These are phyloP conservation scores for Hippophae gyantsensis DNA, from an alignment of 306 rosid species.

Conservation along the genomic window DNA sequence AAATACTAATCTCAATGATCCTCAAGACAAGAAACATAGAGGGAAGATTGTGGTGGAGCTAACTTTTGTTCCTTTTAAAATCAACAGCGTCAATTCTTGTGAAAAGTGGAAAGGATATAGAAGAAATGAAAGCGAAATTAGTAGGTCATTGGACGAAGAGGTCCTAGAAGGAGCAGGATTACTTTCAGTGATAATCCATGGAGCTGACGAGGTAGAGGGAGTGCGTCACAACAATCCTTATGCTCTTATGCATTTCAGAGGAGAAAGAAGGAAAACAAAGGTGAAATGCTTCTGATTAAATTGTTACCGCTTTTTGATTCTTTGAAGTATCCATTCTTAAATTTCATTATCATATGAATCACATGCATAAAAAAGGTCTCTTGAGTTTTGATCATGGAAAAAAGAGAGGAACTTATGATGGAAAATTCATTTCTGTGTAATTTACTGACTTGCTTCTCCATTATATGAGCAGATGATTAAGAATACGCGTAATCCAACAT, in stretches of 20 bases:
- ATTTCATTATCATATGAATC: no score
- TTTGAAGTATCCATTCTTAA: background rate
- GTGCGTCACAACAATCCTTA: slow-evolving; percentile 71
- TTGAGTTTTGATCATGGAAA: no score
- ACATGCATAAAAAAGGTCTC: no score
- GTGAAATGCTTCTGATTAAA: slow-evolving; percentile 19
- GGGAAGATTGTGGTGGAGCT: slow-evolving; percentile 66
- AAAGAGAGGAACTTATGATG: no score
- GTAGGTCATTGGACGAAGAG: slow-evolving; percentile 29
- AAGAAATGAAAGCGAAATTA: slow-evolving; percentile 34
- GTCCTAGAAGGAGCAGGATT: slow-evolving; percentile 57
- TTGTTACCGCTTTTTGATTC: background rate
- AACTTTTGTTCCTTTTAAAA: slow-evolving; percentile 65
- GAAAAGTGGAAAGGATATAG: slow-evolving; percentile 22
- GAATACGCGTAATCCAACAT: slow-evolving; percentile 64
- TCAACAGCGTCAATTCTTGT: slow-evolving; percentile 43
- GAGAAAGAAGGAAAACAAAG: slow-evolving; percentile 76
- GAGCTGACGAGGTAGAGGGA: slow-evolving; percentile 80
- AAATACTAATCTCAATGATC: slow-evolving; percentile 50
- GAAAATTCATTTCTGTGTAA: no score
- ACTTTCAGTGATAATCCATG: slow-evolving; percentile 54
- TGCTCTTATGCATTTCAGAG: slow-evolving; percentile 54
- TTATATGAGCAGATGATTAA: slow-evolving; percentile 38
- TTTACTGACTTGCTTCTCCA: no score
- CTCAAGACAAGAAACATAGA: slow-evolving; percentile 57